Percentiles rank a stretch among this genome's conserved stretches.
phyloP scores from a whole-genome alignment of 2,329 filamentous ascomycete species.

The Fusarium sp. region DNA sequence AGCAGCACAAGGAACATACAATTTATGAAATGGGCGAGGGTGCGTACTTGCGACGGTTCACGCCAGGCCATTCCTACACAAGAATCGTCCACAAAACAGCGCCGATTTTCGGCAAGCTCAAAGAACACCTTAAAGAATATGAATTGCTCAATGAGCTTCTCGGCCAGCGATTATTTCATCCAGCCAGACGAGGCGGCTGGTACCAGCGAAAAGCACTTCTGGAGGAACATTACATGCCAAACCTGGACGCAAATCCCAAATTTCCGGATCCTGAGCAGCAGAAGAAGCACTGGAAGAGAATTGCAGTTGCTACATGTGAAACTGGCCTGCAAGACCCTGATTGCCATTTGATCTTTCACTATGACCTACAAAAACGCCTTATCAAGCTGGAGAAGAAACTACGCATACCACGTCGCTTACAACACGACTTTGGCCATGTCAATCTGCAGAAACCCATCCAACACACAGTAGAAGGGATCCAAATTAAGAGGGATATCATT shows the following conservation, averaged over 20 bases:
- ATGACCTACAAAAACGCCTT: conserved; percentile 94
- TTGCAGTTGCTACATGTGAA: conserved; percentile 85
- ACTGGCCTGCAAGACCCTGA: conserved; percentile 86
- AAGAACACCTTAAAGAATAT: conserved; percentile 83
- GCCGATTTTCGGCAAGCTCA: conserved; percentile 82
- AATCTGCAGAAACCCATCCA: conserved; percentile 81
- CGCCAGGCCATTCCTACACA: conserved; percentile 92
- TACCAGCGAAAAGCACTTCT: conserved; percentile 95
- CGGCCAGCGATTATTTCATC: conserved; percentile 84
- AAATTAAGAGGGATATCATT: conserved; percentile 73
- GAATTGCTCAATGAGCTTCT: conserved; percentile 80
- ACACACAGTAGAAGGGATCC: conserved; percentile 80
- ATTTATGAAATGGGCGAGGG: conserved; percentile 87
- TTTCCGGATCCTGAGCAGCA: conserved; percentile 63
- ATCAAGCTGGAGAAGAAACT: conserved; percentile 88
- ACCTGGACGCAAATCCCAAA: conserved; percentile 61
- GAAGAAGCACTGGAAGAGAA: conserved; percentile 85
- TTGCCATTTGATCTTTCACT: conserved; percentile 93
- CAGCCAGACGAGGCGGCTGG: conserved; percentile 88
- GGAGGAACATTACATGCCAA: conserved; percentile 94
- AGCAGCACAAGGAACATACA: conserved; percentile 80
- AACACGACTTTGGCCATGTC: conserved; percentile 94
- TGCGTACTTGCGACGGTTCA: conserved; percentile 89
- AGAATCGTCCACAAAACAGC: conserved; percentile 91
- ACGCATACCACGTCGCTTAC: conserved; percentile 83